Evolutionary conservation across 768 basidiomycete genomes (phyloP), one percentile per base, ranked within the genome.

Genomic region (Dentipellis fragilis): DNA sequence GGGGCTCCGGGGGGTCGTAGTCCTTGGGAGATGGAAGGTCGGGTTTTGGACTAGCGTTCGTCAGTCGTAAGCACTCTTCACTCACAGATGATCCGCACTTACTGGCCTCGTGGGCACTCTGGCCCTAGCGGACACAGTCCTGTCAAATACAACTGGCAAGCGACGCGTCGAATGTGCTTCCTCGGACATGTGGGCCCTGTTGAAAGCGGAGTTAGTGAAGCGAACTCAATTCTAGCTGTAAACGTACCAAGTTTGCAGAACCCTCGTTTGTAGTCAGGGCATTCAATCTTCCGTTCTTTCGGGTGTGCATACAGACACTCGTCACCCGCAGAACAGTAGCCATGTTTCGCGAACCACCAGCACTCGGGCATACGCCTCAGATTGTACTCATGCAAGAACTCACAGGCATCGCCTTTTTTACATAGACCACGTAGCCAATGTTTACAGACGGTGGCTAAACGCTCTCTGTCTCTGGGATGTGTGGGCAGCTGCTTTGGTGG

Each of bases 361-460:
- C 96, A 98, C 68, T 97, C 92, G 6, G 96, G 96, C 94, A 98
- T 98, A 58, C 91, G 86, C 57, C 96, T 75, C 51, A 99, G 79
- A 68, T 98, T 96, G 75, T 97, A 99, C 73, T 98, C 96, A 72
- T 99, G 96, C 67, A 98, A 78, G 70, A 98, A 99, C 73, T 98
- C 96, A 73, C 96, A 99, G 22, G 88, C 86, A 66, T 94, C 89
- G 53, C 93, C 95, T 70, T 98, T 98, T 74, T 98, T 98, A 72
- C 96, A 98, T 16, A 99, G 77, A 12, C 96, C 96, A 55, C 96
- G 83, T 45, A 99, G 81, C 89, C 95, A 98, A 72, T 98, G 96
- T 72, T 98, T 98, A 74, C 96, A 99, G 16, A 99, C 94, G 2
- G 95, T 96, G 19, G 87, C 81, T 45, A 92, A 75, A 45, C 89